phyloP scores from a whole-genome alignment of 2,329 filamentous ascomycete genomes.

The Fusarium equiseti region DNA sequence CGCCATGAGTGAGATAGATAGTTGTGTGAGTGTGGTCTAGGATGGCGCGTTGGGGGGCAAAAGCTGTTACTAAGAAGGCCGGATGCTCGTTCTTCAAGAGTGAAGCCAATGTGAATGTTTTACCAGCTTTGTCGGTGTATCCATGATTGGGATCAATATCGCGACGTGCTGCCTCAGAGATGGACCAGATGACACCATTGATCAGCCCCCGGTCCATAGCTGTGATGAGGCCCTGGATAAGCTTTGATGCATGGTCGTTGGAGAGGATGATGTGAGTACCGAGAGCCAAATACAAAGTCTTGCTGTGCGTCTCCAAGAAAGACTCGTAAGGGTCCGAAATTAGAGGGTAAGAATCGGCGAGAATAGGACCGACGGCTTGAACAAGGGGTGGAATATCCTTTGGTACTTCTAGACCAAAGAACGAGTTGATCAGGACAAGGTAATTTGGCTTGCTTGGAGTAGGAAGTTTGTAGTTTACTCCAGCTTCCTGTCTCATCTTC shows the following conservation, averaged over 20 bases:
- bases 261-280: conserved; percentile 55
- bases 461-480: conserved; percentile 44
- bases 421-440: conserved; percentile 57
- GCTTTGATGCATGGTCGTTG: conserved; percentile 42
- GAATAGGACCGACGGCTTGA: conserved; percentile 53
- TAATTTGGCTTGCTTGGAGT: conserved; percentile 54
- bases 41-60: conserved; percentile 56
- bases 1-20: conserved; percentile 57
- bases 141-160: conserved; percentile 20
- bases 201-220: conserved; percentile 42
- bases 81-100: background rate
- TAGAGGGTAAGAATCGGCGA: conserved; percentile 49
- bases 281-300: conserved; percentile 53
- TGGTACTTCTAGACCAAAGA: conserved; percentile 56
- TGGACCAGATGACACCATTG: conserved; percentile 55
- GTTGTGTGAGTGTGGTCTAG: conserved; percentile 50
- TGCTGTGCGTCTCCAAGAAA: conserved; percentile 49
- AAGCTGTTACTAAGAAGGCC: conserved; percentile 35
- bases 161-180: conserved; percentile 39
- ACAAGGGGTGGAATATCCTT: conserved; percentile 57
- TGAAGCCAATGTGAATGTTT: conserved; percentile 47
- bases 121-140: background rate
- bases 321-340: conserved; percentile 41
- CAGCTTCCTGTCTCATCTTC: conserved; percentile 50
- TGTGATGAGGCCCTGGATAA: conserved; percentile 47